Base-by-base conservation (phyloP, 495 filamentous ascomycete species). In the Annulohypoxylon moriforme region DNA sequence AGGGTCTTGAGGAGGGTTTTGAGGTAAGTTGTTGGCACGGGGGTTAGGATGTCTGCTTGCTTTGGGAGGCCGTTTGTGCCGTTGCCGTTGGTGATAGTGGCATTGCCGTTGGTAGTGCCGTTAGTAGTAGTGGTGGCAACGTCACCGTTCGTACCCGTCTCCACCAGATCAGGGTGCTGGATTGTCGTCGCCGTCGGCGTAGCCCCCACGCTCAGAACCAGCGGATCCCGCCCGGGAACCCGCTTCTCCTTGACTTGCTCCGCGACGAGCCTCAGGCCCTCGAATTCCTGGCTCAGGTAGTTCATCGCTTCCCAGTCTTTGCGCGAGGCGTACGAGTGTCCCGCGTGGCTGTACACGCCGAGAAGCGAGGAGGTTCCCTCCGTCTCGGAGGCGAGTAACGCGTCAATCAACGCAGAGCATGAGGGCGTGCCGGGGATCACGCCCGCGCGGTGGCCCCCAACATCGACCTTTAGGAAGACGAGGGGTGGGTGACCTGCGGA, bases 281-380 rank as follows among this genome's bases (percentile, higher is more conserved):
- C 75, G 60, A 96, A 85, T 83, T 96, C 94, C 9, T 73, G 78
- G 4, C 77, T 79, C 10, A 96, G 76, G 52, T 86, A 80, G 0
- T 78, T 67, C 78, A 93, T 82, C 6, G 92, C 90, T 25, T 71
- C 75, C 74, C 77, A 79, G 50, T 87, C 84, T 5, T 77, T 74
- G 8, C 85, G 80, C 0, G 81, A 81, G 24, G 78, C 84, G 77
- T 97, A 96, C 31, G 89, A 92, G 61, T 93, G 87, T 3, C 93
- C 92, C 3, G 90, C 90, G 76, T 96, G 93, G n/a, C 85, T 87
- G 78, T 96, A 97, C 16, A 95, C 75, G 0, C 93, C 94, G 14
- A 86, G 77, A 2, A 96, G 78, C 0, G 75, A 68, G 8, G 80
- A 79, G n/a, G 59, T 36, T 0, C 86, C 85, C 0, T 53, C 47